A percentile compares a stretch with the other conserved stretches of the same genome.
phyloP scores from a whole-genome alignment of 805 yeast species.

The Ogataea sp. region DNA sequence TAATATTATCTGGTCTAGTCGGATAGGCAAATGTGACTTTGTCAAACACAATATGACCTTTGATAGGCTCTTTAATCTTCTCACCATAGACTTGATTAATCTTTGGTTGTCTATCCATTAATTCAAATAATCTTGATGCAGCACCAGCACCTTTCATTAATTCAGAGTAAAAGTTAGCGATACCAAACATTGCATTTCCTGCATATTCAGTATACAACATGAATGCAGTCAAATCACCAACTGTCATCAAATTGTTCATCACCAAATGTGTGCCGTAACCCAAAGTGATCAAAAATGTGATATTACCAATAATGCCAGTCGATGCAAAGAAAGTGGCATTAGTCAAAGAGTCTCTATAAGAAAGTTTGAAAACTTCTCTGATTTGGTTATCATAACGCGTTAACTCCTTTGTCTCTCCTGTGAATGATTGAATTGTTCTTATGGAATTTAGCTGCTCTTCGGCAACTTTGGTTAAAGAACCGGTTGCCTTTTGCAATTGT shows the following conservation, averaged over 20 bases:
- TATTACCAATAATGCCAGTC: constrained; percentile 79
- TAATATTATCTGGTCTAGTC: constrained; percentile 64
- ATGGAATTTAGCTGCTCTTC: constrained; percentile 87
- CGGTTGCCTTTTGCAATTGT: constrained; percentile 76
- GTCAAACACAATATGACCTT: constrained; percentile 57
- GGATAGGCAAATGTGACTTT: constrained; percentile 75
- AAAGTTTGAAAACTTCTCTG: constrained; percentile 56
- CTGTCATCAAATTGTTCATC: constrained; percentile 58
- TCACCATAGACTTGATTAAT: constrained; percentile 63
- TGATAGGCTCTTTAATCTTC: constrained; percentile 27
- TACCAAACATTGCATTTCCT: constrained; percentile 84
- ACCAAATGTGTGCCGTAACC: constrained; percentile 80
- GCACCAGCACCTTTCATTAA: constrained; percentile 97
- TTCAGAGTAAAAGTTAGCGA: constrained; percentile 88
- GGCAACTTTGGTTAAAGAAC: constrained; percentile 80
- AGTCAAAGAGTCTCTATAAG: constrained; percentile 73
- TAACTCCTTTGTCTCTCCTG: constrained; percentile 76
- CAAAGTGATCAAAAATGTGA: constrained; percentile 66
- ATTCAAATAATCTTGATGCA: constrained; percentile 82
- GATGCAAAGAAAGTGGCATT: constrained; percentile 74
- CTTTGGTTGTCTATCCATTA: constrained; percentile 70
- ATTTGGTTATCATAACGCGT: constrained; percentile 68
- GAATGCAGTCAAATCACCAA: constrained; percentile 88
- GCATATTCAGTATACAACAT: constrained; percentile 95
- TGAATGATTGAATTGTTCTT: constrained; percentile 83